Evolutionary conservation across 768 basidiomycete genomes (phyloP).

Genomic region (Kwoniella newhampshirensis): DNA sequence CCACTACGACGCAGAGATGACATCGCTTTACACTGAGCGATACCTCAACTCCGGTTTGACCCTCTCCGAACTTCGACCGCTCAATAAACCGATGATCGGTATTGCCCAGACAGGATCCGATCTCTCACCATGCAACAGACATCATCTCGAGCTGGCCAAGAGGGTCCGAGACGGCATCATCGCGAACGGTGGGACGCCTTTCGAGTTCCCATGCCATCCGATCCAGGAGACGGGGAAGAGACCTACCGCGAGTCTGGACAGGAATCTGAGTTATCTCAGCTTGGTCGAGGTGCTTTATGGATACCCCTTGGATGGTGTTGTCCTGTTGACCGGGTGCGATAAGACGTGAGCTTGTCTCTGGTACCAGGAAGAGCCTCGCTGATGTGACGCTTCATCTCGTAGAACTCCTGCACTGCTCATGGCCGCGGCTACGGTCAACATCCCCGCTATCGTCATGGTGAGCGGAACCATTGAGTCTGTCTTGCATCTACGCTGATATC

Average conservation of each 20-base stretch:
- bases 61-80: slow-evolving; percentile 17
- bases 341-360: slow-evolving; percentile 33
- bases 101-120: slow-evolving; percentile 52
- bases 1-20: slow-evolving; percentile 32
- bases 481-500: background rate
- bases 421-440: slow-evolving; percentile 51
- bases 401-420: slow-evolving; percentile 48
- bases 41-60: slow-evolving; percentile 45
- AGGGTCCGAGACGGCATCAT: slow-evolving; percentile 51
- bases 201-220: slow-evolving; percentile 53
- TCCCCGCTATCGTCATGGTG: slow-evolving; percentile 47
- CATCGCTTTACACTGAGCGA: slow-evolving; percentile 39
- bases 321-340: slow-evolving; percentile 49
- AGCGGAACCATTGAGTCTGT: background rate
- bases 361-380: background rate
- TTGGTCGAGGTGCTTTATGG: slow-evolving; percentile 51
- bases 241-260: slow-evolving; percentile 49
- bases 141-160: slow-evolving; percentile 50
- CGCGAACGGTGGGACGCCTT: slow-evolving; percentile 50
- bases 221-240: slow-evolving; percentile 52
- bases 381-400: slow-evolving; percentile 1
- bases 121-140: slow-evolving; percentile 49
- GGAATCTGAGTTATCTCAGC: slow-evolving; percentile 49
- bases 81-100: slow-evolving; percentile 45
- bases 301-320: slow-evolving; percentile 52